Evolutionary conservation across 805 yeast genomes (phyloP).

Genomic region (Metschnikowia hibisci): DNA sequence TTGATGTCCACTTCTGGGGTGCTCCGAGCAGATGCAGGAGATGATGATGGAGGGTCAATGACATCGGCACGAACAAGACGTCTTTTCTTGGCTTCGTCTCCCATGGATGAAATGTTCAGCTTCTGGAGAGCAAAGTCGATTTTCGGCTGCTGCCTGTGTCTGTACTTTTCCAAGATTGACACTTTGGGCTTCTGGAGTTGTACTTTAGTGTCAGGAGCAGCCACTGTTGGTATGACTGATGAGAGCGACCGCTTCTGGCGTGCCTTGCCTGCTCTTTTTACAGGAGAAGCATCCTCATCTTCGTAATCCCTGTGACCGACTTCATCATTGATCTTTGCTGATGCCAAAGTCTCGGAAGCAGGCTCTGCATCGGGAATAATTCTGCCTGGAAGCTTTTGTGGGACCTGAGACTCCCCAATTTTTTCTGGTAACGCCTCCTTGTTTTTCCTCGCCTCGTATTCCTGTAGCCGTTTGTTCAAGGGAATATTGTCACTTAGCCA

Average conservation of each 20-base stretch:
- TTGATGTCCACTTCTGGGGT: slow-evolving; percentile 2
- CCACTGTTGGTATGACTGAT: slow-evolving; percentile 6
- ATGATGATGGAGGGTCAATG: slow-evolving; percentile 3
- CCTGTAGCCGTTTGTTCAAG: slow-evolving; percentile 13
- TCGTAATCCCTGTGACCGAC: slow-evolving; percentile 12
- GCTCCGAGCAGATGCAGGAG: slow-evolving; percentile 1
- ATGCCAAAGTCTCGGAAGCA: neutral
- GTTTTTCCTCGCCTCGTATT: slow-evolving; percentile 13
- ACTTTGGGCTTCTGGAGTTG: slow-evolving; percentile 36
- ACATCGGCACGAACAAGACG: slow-evolving; percentile 33
- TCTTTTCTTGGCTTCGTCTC: slow-evolving; percentile 25
- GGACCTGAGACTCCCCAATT: neutral
- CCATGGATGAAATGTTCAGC: slow-evolving; percentile 18
- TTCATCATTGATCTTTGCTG: neutral
- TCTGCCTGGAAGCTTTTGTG: neutral
- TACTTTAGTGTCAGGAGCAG: slow-evolving; percentile 33
- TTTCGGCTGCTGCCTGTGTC: slow-evolving; percentile 31
- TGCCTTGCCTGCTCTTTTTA: slow-evolving; percentile 32
- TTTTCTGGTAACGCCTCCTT: neutral
- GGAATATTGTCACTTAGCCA: slow-evolving; percentile 34
- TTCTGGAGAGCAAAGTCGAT: slow-evolving; percentile 25
- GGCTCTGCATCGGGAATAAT: neutral
- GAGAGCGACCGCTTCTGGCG: slow-evolving; percentile 19
- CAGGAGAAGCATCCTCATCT: slow-evolving; percentile 37
- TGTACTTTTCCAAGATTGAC: slow-evolving; percentile 42